Conservation (phyloP, 345 rosid species). For the Psidium friedrichsthalianum region DNA sequence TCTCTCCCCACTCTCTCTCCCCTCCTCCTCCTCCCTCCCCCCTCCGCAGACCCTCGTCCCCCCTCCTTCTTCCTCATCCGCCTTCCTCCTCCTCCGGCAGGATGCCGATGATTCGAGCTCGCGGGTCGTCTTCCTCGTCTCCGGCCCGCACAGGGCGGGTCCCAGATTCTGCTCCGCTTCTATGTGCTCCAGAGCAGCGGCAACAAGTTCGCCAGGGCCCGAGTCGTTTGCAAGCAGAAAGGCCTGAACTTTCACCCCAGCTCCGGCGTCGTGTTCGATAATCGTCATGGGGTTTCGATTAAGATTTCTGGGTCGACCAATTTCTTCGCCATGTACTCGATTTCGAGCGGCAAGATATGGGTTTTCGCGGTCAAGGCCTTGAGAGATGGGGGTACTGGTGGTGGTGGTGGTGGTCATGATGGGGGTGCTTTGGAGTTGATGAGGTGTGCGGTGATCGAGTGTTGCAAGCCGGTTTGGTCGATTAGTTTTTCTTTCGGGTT, state of each 20-base stretch:
- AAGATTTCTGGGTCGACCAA: constrained; percentile 62
- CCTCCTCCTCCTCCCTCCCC: constrained; percentile 17
- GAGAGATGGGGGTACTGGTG: constrained; percentile 15
- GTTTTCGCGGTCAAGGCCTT: constrained; percentile 44
- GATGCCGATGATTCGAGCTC: constrained; percentile 7
- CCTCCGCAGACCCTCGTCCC: constrained; percentile 21
- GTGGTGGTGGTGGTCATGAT: constrained; percentile 15
- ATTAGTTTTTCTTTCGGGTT: constrained; percentile 44
- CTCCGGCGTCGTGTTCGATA: constrained; percentile 45
- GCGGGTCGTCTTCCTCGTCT: constrained; percentile 36
- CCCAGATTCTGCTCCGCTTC: constrained; percentile 48
- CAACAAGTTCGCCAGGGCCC: constrained; percentile 29
- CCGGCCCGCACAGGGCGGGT: constrained; percentile 46
- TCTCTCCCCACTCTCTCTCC: constrained; percentile 13
- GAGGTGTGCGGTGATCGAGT: constrained; percentile 65
- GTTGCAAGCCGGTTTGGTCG: constrained; percentile 51
- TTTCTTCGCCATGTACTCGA: constrained; percentile 51
- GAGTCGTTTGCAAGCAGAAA: constrained; percentile 48
- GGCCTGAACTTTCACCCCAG: constrained; percentile 43
- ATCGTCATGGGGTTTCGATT: constrained; percentile 45
- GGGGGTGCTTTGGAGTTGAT: constrained; percentile 42
- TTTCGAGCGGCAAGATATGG: constrained; percentile 43
- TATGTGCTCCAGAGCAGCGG: constrained; percentile 14
- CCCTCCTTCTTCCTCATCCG: constrained; percentile 29
- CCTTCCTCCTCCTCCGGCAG: constrained; percentile 29